A percentile compares a stretch with the other conserved stretches of the same genome.
phyloP scores from a whole-genome alignment of 2,329 filamentous ascomycete species.

The Beauveria medogensis region DNA sequence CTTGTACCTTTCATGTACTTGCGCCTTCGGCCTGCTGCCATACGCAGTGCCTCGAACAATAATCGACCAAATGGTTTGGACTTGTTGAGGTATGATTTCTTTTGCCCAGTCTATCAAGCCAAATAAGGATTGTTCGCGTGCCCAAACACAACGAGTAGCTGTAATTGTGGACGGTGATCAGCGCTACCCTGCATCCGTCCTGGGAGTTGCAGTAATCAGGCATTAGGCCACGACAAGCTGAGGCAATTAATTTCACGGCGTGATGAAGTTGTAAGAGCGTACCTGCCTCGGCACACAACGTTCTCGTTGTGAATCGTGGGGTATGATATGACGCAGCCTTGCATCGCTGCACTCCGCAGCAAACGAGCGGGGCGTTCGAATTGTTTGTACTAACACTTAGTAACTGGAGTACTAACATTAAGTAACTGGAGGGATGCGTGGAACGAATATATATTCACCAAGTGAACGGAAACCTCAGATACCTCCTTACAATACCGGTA shows the following conservation, averaged over 20 bases:
- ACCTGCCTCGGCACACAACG: background rate
- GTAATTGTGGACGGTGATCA: background rate
- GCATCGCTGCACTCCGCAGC: background rate
- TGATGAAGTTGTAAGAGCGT: background rate
- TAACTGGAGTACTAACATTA: no score
- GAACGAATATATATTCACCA: background rate
- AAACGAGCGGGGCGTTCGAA: background rate
- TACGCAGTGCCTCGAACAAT: background rate
- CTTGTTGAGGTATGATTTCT: background rate
- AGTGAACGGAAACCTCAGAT: background rate
- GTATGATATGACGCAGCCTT: constrained; percentile 3
- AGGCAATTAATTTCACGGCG: background rate
- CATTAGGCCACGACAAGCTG: background rate
- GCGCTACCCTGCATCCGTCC: background rate
- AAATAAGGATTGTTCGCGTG: background rate
- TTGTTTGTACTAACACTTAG: no score
- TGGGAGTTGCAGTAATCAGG: background rate
- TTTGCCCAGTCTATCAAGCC: background rate
- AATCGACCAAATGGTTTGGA: background rate
- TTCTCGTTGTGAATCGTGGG: background rate
- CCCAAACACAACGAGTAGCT: background rate
- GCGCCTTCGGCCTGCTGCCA: background rate
- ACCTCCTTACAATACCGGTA: no score
- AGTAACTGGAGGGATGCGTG: background rate
- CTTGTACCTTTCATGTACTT: background rate